phyloP scores from a whole-genome alignment of 768 basidiomycete genomes.

The Kwoniella europaea region DNA sequence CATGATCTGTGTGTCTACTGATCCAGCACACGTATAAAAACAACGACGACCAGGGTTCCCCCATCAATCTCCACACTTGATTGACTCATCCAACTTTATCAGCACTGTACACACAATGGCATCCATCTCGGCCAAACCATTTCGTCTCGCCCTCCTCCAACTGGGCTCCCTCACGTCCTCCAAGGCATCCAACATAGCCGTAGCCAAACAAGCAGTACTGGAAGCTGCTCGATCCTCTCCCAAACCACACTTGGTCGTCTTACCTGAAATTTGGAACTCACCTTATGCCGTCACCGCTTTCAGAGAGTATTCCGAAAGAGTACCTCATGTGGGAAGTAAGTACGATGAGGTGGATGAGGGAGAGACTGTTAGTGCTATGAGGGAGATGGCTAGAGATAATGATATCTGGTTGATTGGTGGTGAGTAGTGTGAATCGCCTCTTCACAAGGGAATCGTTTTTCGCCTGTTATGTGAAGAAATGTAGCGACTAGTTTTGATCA shows the following conservation, averaged over 20 bases:
- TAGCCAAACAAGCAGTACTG: conserved; percentile 79
- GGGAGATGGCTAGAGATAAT: conserved; percentile 75
- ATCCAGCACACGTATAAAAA: too few relatives aligned
- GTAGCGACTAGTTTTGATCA: too few relatives aligned
- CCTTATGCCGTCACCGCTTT: conserved; percentile 67
- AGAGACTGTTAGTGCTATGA: conserved; percentile 80
- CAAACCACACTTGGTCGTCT: conserved; percentile 47
- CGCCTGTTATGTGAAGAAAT: too few relatives aligned
- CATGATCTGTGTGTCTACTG: background rate
- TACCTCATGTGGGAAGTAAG: conserved; percentile 34
- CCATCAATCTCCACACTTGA: background rate
- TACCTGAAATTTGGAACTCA: conserved; percentile 61
- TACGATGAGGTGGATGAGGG: conserved; percentile 30
- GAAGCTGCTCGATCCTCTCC: conserved; percentile 60
- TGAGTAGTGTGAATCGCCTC: conserved; percentile 45
- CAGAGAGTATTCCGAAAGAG: conserved; percentile 75
- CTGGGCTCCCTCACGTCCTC: conserved; percentile 73
- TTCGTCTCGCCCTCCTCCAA: conserved; percentile 87
- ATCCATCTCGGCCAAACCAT: conserved; percentile 66
- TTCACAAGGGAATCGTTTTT: too few relatives aligned
- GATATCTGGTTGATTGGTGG: conserved; percentile 93
- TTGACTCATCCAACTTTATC: background rate
- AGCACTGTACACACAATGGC: conserved; percentile 40
- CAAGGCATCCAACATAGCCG: conserved; percentile 77
- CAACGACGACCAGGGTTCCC: too few relatives aligned